phyloP scores from a whole-genome alignment of 2,329 filamentous ascomycete genomes.

The Sporothrix luriei region DNA sequence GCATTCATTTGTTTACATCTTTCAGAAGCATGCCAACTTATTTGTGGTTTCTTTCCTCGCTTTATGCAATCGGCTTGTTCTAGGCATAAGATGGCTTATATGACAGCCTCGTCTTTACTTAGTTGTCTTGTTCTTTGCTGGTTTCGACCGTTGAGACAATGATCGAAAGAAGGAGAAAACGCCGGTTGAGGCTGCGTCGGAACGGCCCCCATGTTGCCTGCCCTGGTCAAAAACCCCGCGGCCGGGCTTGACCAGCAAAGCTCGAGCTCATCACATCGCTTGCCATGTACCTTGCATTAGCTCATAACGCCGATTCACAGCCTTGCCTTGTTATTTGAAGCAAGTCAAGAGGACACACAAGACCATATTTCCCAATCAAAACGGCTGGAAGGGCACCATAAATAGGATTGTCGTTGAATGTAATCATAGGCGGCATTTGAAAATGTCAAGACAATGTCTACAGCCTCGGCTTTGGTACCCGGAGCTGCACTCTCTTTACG shows the following conservation, averaged over 20 bases:
- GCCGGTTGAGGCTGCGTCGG: neutral
- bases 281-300: conserved; percentile 21
- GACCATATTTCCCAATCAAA: neutral
- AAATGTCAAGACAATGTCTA: neutral
- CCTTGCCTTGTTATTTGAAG: neutral
- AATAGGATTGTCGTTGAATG: neutral
- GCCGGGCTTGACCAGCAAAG: neutral
- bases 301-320: neutral
- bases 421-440: too few relatives aligned
- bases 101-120: neutral
- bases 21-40: neutral
- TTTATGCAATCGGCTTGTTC: neutral
- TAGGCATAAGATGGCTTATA: neutral
- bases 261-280: neutral
- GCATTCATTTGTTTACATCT: neutral
- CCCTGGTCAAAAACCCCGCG: neutral
- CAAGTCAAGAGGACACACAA: neutral
- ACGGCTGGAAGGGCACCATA: neutral
- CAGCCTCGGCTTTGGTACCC: neutral
- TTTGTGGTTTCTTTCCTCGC: neutral
- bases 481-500: neutral
- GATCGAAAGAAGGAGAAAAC: neutral
- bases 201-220: neutral
- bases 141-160: neutral
- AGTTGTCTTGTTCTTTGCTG: neutral